These are phyloP conservation scores for Apiospora marii DNA, from an alignment of 2,329 filamentous ascomycete genomes.

Conservation along the genomic window DNA sequence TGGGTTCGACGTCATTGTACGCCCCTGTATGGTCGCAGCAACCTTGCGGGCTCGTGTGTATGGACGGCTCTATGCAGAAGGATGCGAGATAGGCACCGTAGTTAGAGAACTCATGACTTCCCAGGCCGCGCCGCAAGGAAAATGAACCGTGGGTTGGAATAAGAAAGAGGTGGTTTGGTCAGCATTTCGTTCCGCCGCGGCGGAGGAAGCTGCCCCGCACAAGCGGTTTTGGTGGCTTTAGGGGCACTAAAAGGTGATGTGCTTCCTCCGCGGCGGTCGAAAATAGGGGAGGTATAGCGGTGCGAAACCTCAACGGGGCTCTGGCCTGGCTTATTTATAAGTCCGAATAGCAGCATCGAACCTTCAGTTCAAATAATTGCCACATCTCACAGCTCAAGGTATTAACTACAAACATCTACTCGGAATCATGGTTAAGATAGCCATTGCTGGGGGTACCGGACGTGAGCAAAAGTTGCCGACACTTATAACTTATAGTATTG, in stretches of 20 bases:
- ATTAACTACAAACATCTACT: not conserved
- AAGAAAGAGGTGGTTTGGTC: not conserved
- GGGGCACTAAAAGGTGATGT: not conserved
- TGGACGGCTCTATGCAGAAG: not conserved
- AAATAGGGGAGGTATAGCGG: slow-evolving; percentile 11
- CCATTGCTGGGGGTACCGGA: slow-evolving; percentile 53
- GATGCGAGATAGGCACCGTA: not conserved
- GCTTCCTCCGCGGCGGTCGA: slow-evolving; percentile 30
- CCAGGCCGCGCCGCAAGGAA: not conserved
- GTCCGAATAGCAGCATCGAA: too few relatives aligned
- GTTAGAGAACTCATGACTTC: not conserved
- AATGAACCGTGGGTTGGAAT: not conserved
- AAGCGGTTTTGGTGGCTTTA: not conserved
- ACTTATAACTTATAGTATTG: not conserved
- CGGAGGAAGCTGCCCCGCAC: not conserved
- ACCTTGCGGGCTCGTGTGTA: not conserved
- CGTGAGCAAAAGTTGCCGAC: slow-evolving; percentile 39
- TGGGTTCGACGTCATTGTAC: not conserved
- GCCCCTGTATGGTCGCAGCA: not conserved
- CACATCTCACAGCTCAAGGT: not conserved
- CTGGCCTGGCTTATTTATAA: not conserved
- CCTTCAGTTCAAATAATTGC: not conserved
- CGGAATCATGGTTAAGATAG: slow-evolving; percentile 51
- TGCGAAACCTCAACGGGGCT: not conserved
- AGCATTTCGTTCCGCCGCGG: slow-evolving; percentile 3